These are phyloP conservation scores for Colletotrichum sp. DNA, from an alignment of 2,329 filamentous ascomycete species.

Conservation along the genomic window DNA sequence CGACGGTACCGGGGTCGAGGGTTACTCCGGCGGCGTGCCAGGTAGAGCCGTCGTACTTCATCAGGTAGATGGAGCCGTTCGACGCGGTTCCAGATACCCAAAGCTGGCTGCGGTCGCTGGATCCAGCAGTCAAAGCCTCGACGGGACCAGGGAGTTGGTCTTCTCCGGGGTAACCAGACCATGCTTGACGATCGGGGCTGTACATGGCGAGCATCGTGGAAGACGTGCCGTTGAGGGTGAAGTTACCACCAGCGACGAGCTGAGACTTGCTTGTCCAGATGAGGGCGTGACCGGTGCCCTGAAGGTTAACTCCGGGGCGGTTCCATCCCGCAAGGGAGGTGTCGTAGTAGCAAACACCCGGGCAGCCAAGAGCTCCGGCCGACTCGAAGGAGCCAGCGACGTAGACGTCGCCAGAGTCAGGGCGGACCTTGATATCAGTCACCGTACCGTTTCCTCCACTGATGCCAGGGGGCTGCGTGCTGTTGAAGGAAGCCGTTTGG, in stretches of 20 bases:
- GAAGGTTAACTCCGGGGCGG: constrained; percentile 74
- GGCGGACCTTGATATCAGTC: constrained; percentile 76
- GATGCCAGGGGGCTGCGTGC: constrained; percentile 77
- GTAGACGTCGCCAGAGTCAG: constrained; percentile 76
- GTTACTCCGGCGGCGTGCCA: constrained; percentile 71
- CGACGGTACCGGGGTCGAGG: constrained; percentile 69
- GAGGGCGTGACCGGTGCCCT: constrained; percentile 74
- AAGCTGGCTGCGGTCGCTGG: constrained; percentile 71
- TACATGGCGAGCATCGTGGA: constrained; percentile 74
- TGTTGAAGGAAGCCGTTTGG: constrained; percentile 60
- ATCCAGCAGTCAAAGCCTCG: constrained; percentile 76
- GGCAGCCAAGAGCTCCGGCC: constrained; percentile 83
- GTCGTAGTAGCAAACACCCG: constrained; percentile 81
- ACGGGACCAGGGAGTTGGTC: constrained; percentile 80
- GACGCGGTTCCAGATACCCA: constrained; percentile 79
- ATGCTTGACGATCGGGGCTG: constrained; percentile 69
- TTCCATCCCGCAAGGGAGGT: constrained; percentile 77
- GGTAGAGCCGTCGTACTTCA: constrained; percentile 78
- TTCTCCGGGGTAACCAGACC: constrained; percentile 68
- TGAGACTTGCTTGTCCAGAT: constrained; percentile 77
- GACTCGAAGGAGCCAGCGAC: constrained; percentile 86
- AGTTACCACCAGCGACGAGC: constrained; percentile 78
- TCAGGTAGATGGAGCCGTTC: constrained; percentile 73
- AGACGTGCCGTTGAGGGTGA: constrained; percentile 70
- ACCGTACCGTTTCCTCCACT: constrained; percentile 74